Conservation (phyloP, 2,329 filamentous ascomycete species). For the Colletotrichum abscissum region DNA sequence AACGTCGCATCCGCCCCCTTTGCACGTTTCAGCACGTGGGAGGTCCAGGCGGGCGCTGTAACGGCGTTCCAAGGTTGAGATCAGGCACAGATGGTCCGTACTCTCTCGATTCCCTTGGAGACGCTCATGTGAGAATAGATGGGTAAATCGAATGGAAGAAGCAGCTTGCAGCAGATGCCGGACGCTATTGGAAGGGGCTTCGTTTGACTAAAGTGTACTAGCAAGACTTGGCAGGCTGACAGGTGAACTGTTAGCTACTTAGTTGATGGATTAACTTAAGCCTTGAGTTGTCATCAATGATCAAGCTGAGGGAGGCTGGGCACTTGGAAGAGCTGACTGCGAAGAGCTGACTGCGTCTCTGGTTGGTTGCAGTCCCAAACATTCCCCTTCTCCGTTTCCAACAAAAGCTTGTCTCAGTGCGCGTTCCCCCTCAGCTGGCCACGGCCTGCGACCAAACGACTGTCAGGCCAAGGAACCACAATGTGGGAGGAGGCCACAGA, state of each 20-base stretch:
- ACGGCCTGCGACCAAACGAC: neutral
- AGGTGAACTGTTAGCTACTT: too few species aligned
- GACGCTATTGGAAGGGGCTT: neutral
- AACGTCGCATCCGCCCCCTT: conserved; percentile 20
- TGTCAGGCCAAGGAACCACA: neutral
- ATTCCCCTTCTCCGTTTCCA: neutral
- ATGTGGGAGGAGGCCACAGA: neutral
- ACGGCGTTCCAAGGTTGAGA: conserved; percentile 19
- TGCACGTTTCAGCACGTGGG: conserved; percentile 32
- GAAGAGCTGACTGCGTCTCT: neutral
- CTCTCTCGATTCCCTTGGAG: neutral
- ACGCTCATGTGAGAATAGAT: too few species aligned
- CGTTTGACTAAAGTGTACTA: neutral
- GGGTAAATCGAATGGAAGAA: neutral
- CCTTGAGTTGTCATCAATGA: neutral
- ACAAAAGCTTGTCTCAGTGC: conserved; percentile 11
- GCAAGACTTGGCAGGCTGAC: neutral
- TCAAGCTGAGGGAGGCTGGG: neutral
- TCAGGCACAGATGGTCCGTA: conserved; percentile 18
- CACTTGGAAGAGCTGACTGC: neutral
- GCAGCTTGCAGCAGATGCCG: neutral
- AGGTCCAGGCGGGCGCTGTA: conserved; percentile 24
- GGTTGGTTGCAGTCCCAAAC: neutral
- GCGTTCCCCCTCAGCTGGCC: neutral
- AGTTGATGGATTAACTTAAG: neutral